These are phyloP conservation scores for Dissophora globulifera DNA, from an alignment of 192 early-diverging fungal species.

Conservation along the genomic window DNA sequence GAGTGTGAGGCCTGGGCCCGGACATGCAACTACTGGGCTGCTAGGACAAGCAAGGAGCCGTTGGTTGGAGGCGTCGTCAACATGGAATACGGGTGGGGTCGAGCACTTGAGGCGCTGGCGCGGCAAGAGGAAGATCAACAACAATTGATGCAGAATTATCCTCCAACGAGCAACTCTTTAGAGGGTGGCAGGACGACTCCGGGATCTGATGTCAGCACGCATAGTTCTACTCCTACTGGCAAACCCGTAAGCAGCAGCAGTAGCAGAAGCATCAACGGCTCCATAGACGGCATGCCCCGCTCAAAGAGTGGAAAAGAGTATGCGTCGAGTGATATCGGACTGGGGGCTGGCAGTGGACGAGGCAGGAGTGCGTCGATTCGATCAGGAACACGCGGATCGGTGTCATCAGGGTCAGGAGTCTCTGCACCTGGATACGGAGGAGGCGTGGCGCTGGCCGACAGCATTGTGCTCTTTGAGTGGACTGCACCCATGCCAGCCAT, in stretches of 20 bases:
- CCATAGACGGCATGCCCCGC: no score
- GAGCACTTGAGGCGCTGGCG: slow-evolving; percentile 40
- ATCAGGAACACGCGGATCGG: slow-evolving; percentile 23
- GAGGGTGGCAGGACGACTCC: background rate
- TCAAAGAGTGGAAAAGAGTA: no score
- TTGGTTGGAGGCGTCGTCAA: slow-evolving; percentile 88
- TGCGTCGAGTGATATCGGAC: no score
- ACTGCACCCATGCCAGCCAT: slow-evolving; percentile 60
- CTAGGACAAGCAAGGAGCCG: slow-evolving; percentile 89
- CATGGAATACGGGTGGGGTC: slow-evolving; percentile 94
- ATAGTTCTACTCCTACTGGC: background rate
- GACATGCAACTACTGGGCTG: slow-evolving; percentile 96
- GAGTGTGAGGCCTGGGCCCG: slow-evolving; percentile 86
- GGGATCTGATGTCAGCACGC: background rate
- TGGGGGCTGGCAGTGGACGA: background rate
- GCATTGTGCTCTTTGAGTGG: slow-evolving; percentile 60
- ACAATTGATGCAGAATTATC: background rate
- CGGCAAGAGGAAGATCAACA: slow-evolving; percentile 18
- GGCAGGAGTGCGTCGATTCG: slow-evolving; percentile 33
- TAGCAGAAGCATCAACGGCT: background rate
- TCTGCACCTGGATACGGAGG: background rate
- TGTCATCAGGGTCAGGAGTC: slow-evolving; percentile 13
- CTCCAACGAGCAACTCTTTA: background rate
- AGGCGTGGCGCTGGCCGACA: slow-evolving; percentile 31
- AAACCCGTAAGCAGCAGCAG: background rate